phyloP scores from a whole-genome alignment of 371 early-diverging fungal genomes.

The Cladochytrium tenue region DNA sequence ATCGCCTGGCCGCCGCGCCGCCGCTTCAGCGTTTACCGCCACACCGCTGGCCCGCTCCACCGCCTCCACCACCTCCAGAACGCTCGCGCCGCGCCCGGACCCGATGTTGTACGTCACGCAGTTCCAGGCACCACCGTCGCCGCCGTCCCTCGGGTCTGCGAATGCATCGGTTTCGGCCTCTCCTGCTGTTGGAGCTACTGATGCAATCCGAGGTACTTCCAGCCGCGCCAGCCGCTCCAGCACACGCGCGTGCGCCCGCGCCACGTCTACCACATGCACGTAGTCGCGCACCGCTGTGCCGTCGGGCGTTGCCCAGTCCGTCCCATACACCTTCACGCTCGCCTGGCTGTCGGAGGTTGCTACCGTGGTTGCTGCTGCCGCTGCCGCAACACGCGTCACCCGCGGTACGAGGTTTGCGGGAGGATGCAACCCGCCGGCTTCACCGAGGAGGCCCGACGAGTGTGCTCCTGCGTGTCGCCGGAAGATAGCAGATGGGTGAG shows the following conservation, averaged over 20 bases:
- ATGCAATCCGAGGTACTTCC: slow-evolving; percentile 39
- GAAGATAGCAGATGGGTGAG: not conserved
- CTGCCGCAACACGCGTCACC: slow-evolving; percentile 69
- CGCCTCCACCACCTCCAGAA: slow-evolving; percentile 78
- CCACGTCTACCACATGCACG: slow-evolving; percentile 86
- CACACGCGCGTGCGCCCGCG: slow-evolving; percentile 81
- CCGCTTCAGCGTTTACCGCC: slow-evolving; percentile 3
- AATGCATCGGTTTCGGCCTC: not conserved
- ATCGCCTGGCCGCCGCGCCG: slow-evolving; percentile 78
- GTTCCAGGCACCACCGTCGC: slow-evolving; percentile 34
- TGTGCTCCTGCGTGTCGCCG: slow-evolving; percentile 59
- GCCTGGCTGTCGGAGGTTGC: slow-evolving; percentile 48
- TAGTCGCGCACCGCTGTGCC: slow-evolving; percentile 88
- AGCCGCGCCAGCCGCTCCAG: slow-evolving; percentile 58
- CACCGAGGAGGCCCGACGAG: slow-evolving; percentile 82
- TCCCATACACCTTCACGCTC: slow-evolving; percentile 74
- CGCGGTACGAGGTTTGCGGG: slow-evolving; percentile 91
- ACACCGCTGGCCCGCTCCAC: slow-evolving; percentile 53
- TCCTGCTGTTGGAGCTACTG: not conserved
- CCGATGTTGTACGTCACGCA: slow-evolving; percentile 83
- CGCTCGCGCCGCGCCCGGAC: slow-evolving; percentile 81
- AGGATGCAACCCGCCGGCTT: slow-evolving; percentile 65
- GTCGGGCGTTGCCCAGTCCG: slow-evolving; percentile 84
- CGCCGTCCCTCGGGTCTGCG: too few species aligned
- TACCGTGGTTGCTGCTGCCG: slow-evolving; percentile 54